Percentiles rank a stretch among this genome's conserved stretches.
These are phyloP conservation scores for Henckelia pumila DNA, from an alignment of 257 asterid species.

Conservation along the genomic window DNA sequence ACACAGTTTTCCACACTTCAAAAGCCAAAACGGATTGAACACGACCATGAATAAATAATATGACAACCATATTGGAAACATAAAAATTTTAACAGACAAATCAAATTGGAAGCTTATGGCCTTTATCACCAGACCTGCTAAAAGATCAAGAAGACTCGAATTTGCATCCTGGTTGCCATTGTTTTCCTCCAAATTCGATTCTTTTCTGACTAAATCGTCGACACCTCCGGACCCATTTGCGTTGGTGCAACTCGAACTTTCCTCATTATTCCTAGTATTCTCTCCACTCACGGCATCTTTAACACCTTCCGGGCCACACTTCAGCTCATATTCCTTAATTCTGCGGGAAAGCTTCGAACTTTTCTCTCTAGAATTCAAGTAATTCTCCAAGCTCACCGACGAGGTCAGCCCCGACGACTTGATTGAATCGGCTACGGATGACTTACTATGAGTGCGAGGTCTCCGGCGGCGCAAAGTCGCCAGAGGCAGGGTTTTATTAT, in stretches of 20 bases:
- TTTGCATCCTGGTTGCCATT: conserved; percentile 22
- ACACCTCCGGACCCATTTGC: conserved; percentile 18
- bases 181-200: conserved; percentile 36
- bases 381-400: conserved; percentile 33
- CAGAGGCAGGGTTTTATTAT: conserved; percentile 23
- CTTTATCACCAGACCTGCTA: conserved; percentile 52
- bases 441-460: conserved; percentile 19
- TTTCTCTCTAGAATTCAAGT: conserved; percentile 26
- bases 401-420: conserved; percentile 31
- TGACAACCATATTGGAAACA: conserved; percentile 44
- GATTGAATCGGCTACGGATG: conserved; percentile 23
- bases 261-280: conserved; percentile 28
- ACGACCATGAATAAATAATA: conserved; percentile 59
- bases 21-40: conserved; percentile 60
- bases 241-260: conserved; percentile 32
- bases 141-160: conserved; percentile 37
- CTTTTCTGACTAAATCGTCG: conserved; percentile 30
- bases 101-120: conserved; percentile 52
- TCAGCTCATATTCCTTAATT: conserved; percentile 27
- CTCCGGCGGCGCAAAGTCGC: conserved; percentile 45
- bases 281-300: conserved; percentile 23
- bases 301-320: conserved; percentile 25
- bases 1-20: conserved; percentile 37
- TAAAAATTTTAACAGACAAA: conserved; percentile 38
- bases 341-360: conserved; percentile 27